These are phyloP conservation scores for Venturia asperata DNA, from an alignment of 2,329 filamentous ascomycete species.

Conservation along the genomic window DNA sequence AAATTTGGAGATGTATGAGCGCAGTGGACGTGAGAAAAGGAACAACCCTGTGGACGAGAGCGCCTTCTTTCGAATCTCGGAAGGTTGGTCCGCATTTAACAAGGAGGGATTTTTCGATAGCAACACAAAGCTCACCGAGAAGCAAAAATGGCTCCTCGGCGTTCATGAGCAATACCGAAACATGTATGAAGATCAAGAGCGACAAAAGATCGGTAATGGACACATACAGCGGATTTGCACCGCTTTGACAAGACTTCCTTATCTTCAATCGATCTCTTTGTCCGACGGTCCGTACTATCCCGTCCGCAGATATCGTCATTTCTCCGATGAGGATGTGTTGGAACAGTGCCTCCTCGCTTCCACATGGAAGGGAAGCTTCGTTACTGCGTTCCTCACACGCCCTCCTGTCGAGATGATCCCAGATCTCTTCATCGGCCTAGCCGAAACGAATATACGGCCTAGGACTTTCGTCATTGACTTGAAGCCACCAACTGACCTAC, in stretches of 20 bases:
- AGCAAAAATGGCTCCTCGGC: not conserved
- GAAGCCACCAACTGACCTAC: not conserved
- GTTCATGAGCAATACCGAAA: not conserved
- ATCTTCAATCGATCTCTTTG: not conserved
- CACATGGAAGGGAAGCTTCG: conserved; percentile 1
- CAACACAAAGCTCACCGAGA: not conserved
- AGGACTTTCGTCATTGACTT: not conserved
- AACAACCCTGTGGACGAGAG: not conserved
- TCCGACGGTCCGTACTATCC: not conserved
- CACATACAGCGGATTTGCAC: not conserved
- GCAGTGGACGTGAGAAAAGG: not conserved
- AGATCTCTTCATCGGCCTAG: conserved; percentile 1
- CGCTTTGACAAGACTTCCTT: not conserved
- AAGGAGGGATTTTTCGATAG: not conserved
- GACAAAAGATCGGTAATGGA: not conserved
- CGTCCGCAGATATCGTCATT: not conserved
- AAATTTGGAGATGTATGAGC: not conserved
- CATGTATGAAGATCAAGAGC: not conserved
- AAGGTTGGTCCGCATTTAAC: not conserved
- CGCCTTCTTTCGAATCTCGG: not conserved
- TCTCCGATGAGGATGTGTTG: not conserved
- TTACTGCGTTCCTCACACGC: not conserved
- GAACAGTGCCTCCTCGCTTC: not conserved
- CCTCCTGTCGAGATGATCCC: not conserved
- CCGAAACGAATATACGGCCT: not conserved